Evolutionary conservation across 1,284 basidiomycete species (phyloP).

Genomic region (Ustilago sp.): DNA sequence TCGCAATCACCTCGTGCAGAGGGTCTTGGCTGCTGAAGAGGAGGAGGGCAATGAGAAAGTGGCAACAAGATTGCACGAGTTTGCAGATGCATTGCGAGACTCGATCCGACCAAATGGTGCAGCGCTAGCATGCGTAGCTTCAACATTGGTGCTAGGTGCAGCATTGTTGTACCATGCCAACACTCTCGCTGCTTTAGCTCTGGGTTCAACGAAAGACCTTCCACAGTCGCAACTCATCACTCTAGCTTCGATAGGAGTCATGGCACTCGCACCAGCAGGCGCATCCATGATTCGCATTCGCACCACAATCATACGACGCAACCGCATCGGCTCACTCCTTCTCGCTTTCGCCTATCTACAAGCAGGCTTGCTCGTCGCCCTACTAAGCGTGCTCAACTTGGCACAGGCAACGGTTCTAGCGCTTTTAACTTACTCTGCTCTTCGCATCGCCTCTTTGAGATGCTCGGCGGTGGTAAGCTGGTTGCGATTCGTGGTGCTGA

Average conservation of each 20-base stretch:
- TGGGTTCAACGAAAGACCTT: not conserved
- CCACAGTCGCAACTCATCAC: not conserved
- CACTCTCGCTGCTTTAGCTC: conserved; percentile 1
- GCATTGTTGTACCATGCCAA: conserved; percentile 5
- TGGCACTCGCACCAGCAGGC: not conserved
- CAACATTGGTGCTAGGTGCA: conserved; percentile 7
- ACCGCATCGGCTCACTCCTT: conserved; percentile 45
- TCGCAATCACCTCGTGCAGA: conserved; percentile 20
- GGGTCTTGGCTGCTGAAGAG: conserved; percentile 3
- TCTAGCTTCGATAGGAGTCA: not conserved
- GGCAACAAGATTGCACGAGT: not conserved
- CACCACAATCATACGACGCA: conserved; percentile 5
- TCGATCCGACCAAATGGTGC: conserved; percentile 29
- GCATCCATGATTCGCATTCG: conserved; percentile 11
- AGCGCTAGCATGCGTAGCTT: conserved; percentile 23
- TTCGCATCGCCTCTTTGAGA: conserved; percentile 17
- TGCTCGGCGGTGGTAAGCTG: not conserved
- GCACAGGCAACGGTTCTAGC: conserved; percentile 48
- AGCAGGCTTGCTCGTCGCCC: conserved; percentile 56
- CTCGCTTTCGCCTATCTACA: conserved; percentile 59
- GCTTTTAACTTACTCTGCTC: conserved; percentile 17
- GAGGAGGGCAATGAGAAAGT: not conserved
- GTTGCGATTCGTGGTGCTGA: not conserved
- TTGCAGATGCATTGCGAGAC: conserved; percentile 12
- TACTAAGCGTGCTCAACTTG: conserved; percentile 61